A percentile compares a stretch with the other conserved stretches of the same genome.
phyloP scores from a whole-genome alignment of 164 flowering plant species.

The Vitis vinifera region DNA sequence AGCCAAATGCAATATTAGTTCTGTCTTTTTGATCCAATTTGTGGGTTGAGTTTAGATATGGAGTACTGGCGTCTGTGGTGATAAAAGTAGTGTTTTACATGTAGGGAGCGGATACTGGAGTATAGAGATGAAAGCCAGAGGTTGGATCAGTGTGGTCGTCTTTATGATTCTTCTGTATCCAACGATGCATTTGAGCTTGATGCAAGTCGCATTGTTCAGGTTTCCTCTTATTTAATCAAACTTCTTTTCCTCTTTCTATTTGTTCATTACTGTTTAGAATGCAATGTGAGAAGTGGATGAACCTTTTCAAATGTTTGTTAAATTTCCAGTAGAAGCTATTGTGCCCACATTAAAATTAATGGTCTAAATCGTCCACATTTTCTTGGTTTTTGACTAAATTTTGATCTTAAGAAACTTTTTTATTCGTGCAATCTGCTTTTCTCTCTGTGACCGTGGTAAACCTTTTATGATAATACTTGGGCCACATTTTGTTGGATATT shows the following conservation, averaged over 20 bases:
- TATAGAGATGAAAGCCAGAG: conserved; percentile 88
- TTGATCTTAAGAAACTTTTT: neutral
- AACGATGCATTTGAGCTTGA: conserved; percentile 85
- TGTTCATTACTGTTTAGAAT: neutral
- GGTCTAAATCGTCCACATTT: neutral
- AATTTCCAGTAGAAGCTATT: neutral
- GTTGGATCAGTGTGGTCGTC: conserved; percentile 90
- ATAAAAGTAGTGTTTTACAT: conserved; percentile 7
- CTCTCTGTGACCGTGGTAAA: too few relatives aligned
- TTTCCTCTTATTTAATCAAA: conserved; percentile 14
- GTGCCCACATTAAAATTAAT: neutral
- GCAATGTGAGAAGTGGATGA: neutral
- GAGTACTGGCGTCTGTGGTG: conserved; percentile 6
- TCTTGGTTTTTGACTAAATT: neutral
- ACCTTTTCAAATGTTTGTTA: neutral
- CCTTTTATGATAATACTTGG: too few relatives aligned
- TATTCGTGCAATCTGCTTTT: too few relatives aligned
- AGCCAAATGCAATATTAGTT: neutral
- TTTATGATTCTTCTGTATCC: conserved; percentile 86
- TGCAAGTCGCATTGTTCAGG: conserved; percentile 84
- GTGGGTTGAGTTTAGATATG: neutral
- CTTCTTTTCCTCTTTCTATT: neutral
- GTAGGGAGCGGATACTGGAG: conserved; percentile 84
- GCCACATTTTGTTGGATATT: too few relatives aligned
- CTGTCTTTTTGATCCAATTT: neutral